phyloP scores from a whole-genome alignment of 345 rosid genomes.

The Lumnitzera racemosa region DNA sequence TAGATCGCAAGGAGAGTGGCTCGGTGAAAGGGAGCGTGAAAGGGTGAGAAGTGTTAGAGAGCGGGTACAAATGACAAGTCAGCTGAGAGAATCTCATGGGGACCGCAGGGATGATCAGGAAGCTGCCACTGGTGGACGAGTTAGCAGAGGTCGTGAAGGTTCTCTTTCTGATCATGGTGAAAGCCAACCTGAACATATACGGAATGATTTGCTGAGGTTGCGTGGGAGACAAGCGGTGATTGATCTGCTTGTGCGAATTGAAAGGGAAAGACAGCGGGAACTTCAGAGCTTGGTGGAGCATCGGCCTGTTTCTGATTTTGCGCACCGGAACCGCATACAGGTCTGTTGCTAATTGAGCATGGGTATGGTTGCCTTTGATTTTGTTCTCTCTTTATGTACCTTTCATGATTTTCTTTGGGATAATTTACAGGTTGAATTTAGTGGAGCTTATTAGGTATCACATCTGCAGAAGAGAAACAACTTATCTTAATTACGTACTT shows the following conservation, averaged over 20 bases:
- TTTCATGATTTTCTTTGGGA: conserved; percentile 1
- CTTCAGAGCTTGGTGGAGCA: conserved; percentile 89
- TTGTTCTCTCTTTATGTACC: background rate
- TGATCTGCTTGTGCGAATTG: conserved; percentile 83
- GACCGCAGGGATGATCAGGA: conserved; percentile 56
- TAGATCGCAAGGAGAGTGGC: conserved; percentile 81
- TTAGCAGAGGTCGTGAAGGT: conserved; percentile 44
- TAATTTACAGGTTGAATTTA: background rate
- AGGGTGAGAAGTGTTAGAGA: conserved; percentile 96
- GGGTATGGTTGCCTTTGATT: background rate
- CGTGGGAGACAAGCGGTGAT: conserved; percentile 90
- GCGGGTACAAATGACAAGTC: conserved; percentile 96
- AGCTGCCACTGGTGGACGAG: conserved; percentile 38
- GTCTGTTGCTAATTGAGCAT: conserved; percentile 25
- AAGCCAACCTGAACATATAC: conserved; percentile 70
- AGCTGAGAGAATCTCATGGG: conserved; percentile 73
- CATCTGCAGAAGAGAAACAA: too few relatives aligned
- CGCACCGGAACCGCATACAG: conserved; percentile 99
- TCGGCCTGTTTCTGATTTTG: conserved; percentile 96
- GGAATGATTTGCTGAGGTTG: conserved; percentile 65
- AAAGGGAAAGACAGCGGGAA: conserved; percentile 85
- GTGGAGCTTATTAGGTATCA: background rate
- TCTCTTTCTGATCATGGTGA: conserved; percentile 49
- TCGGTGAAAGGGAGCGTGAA: conserved; percentile 96
- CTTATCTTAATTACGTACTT: too few relatives aligned